A percentile compares a stretch with the other conserved stretches of the same genome.
phyloP scores from a whole-genome alignment of 1,284 basidiomycete genomes.

The Sporisorium graminicola region DNA sequence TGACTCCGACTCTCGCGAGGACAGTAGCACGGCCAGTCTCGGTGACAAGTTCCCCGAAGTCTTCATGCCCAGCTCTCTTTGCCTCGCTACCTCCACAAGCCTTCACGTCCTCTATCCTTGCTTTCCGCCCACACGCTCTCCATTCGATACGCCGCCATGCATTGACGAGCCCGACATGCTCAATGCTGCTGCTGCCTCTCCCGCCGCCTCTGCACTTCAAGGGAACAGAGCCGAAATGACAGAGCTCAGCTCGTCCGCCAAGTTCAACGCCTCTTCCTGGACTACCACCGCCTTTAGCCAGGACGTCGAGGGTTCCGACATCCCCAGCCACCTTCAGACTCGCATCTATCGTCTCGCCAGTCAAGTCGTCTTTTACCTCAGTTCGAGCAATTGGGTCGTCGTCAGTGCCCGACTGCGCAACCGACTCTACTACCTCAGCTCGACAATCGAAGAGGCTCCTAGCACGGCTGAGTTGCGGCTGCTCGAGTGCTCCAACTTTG shows the following conservation, averaged over 20 bases:
- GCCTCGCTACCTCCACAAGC: conserved; percentile 52
- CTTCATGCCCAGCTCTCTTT: conserved; percentile 53
- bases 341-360: conserved; percentile 73
- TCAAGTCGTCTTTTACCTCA: conserved; percentile 86
- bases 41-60: conserved; percentile 40
- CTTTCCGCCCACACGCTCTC: conserved; percentile 56
- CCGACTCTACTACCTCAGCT: conserved; percentile 78
- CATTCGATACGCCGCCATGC: conserved; percentile 41
- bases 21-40: conserved; percentile 1
- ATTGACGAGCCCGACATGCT: conserved; percentile 13
- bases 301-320: conserved; percentile 45
- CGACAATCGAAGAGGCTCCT: conserved; percentile 71
- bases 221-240: neutral
- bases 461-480: conserved; percentile 82
- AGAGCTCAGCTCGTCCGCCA: conserved; percentile 13
- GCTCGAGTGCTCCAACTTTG: conserved; percentile 72
- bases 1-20: conserved; percentile 38
- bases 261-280: conserved; percentile 55
- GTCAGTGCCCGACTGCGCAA: conserved; percentile 81
- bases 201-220: conserved; percentile 1
- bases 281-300: conserved; percentile 33
- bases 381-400: conserved; percentile 88
- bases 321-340: conserved; percentile 39
- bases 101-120: conserved; percentile 59
- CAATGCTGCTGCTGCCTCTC: conserved; percentile 3